A percentile compares a stretch with the other conserved stretches of the same genome.
Evolutionary conservation across 257 asterid genomes (phyloP).

Genomic region (Solanum megistacrolobum): DNA sequence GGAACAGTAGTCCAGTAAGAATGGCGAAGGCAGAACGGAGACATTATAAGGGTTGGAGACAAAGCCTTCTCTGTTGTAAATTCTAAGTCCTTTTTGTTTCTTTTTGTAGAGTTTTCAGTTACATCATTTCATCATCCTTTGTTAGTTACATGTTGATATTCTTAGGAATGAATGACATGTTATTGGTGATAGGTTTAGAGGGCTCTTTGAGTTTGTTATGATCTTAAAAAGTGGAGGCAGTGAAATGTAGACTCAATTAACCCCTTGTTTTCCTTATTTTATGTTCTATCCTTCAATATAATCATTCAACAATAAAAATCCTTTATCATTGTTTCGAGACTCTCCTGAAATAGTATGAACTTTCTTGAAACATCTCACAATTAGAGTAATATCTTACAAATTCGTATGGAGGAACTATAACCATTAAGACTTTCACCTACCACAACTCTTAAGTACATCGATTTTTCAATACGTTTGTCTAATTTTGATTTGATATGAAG

Average conservation of each 20-base stretch:
- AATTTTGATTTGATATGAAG: no score
- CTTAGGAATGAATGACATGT: constrained; percentile 23
- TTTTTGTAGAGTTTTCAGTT: constrained; percentile 11
- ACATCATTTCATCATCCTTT: not conserved
- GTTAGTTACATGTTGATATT: constrained; percentile 38
- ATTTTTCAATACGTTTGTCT: not conserved
- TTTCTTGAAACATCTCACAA: not conserved
- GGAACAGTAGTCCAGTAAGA: constrained; percentile 90
- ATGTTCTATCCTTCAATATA: not conserved
- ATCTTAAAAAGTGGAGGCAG: constrained; percentile 6
- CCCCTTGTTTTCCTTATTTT: not conserved
- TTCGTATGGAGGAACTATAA: not conserved
- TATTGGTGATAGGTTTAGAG: constrained; percentile 14
- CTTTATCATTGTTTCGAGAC: not conserved
- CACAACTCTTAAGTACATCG: not conserved
- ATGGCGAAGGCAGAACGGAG: constrained; percentile 68
- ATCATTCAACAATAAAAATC: not conserved
- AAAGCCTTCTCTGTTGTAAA: constrained; percentile 81
- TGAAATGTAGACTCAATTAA: not conserved
- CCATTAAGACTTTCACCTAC: not conserved
- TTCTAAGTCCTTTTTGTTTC: constrained; percentile 32
- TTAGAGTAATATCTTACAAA: not conserved
- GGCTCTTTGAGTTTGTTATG: constrained; percentile 15
- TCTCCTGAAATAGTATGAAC: not conserved
- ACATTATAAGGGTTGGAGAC: constrained; percentile 52